Base-by-base conservation (phyloP, 108 stramenopile genomes). In the Bacterosira constricta region DNA sequence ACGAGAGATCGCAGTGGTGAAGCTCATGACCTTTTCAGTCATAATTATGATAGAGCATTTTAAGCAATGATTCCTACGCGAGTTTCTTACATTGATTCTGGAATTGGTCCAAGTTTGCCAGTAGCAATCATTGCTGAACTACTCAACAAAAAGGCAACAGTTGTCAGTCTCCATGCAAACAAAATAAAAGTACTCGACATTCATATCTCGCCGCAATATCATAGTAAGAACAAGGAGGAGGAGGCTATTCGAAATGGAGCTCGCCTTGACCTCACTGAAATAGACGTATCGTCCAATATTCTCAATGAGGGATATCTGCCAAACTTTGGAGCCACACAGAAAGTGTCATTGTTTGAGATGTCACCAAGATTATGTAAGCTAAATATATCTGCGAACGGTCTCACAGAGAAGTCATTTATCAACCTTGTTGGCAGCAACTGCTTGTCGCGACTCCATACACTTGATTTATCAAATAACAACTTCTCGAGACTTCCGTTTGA, bases 401-500 rank as follows among this genome's bases (percentile, higher is more conserved):
- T 79, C 18, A 72, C 64, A 8, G 59, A 66, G 15, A 66, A 72
- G 37, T 67, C 71, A 6, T 54, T 79, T 4, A 13, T 18, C 3
- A 44, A 38, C 11, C 21, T 79, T 17, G 26, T 79, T 0, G 31
- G n/a, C 23, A 38, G 35, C 1, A 9, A 61, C 8, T 36, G 34
- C 4, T n/a, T n/a, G n/a, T n/a, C 65, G 11, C 53, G 27, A 8
- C 66, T 79, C 18, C 57, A 60, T 15, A 20, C 34, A 11, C 59
- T 79, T 26, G 78, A 79, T 65, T 52, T 79, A 17, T 79, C 78
- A 5, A 38, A 71, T 70, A 79, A 79, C 27, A 54, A 52, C 11
- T 36, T 79, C 34, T 45, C 58, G 12, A 17, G 8, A 56, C 69
- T 79, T 53, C 78, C 78, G 3, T 27, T 1, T 1, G 41, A 60